These are phyloP conservation scores for Mollisiaceae sp. DNA, from an alignment of 2,329 filamentous ascomycete species.

Conservation along the genomic window DNA sequence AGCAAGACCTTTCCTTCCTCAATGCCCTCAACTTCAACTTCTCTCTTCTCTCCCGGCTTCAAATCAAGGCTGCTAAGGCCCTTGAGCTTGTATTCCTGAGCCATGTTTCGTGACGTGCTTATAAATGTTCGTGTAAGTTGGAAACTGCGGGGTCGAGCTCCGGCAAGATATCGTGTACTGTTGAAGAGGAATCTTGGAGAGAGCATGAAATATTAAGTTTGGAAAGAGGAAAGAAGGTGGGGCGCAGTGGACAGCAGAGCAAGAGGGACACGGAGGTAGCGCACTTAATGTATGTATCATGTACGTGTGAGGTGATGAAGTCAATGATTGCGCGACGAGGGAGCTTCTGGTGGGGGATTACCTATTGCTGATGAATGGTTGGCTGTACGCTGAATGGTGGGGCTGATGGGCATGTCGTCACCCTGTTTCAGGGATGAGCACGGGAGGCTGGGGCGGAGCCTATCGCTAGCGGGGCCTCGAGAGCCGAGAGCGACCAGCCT, in stretches of 20 bases:
- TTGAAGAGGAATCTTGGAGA: conserved; percentile 14
- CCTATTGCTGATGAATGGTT: neutral
- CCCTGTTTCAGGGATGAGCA: conserved; percentile 2
- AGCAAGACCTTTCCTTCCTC: conserved; percentile 86
- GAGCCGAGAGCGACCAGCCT: neutral
- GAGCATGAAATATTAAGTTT: conserved; percentile 16
- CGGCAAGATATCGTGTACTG: conserved; percentile 24
- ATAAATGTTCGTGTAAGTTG: conserved; percentile 25
- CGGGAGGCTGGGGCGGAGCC: neutral
- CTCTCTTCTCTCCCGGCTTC: conserved; percentile 80
- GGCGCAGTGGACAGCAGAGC: neutral
- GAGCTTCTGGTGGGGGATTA: conserved; percentile 14
- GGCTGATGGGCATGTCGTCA: conserved; percentile 3
- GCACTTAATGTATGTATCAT: conserved; percentile 11
- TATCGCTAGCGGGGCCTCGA: neutral
- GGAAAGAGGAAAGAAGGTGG: neutral
- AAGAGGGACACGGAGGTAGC: neutral
- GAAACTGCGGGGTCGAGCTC: conserved; percentile 24
- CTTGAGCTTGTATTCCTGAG: conserved; percentile 73
- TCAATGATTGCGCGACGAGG: conserved; percentile 15
- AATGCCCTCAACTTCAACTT: conserved; percentile 89
- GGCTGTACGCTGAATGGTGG: neutral
- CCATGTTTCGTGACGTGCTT: conserved; percentile 40
- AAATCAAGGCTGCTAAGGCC: conserved; percentile 75
- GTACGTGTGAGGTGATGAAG: conserved; percentile 21